Percentiles rank a stretch among this genome's conserved stretches.
phyloP scores from a whole-genome alignment of 768 basidiomycete species.

The Boletus subparvulus region DNA sequence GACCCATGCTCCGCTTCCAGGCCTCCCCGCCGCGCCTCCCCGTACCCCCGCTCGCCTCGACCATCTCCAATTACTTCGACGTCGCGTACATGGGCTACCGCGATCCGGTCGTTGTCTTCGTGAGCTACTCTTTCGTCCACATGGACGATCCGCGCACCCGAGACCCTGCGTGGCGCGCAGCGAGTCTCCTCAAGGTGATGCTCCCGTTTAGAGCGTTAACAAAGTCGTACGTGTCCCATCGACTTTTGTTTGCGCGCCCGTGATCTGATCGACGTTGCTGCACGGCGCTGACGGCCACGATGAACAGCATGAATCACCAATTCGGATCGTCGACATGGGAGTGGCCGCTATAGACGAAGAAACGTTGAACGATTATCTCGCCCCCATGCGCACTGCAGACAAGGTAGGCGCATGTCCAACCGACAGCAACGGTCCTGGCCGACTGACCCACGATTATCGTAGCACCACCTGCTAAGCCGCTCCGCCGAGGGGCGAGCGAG shows the following conservation, averaged over 20 bases:
- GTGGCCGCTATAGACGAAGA: slow-evolving; percentile 78
- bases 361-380: slow-evolving; percentile 83
- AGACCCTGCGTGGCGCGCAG: slow-evolving; percentile 70
- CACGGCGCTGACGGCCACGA: not conserved
- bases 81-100: slow-evolving; percentile 85
- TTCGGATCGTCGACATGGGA: slow-evolving; percentile 72
- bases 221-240: slow-evolving; percentile 55
- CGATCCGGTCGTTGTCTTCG: slow-evolving; percentile 87
- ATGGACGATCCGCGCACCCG: slow-evolving; percentile 56
- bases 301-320: slow-evolving; percentile 70
- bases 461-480: slow-evolving; percentile 82
- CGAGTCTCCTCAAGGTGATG: slow-evolving; percentile 80
- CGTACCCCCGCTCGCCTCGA: slow-evolving; percentile 80
- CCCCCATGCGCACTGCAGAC: slow-evolving; percentile 81
- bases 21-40: slow-evolving; percentile 75
- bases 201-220: slow-evolving; percentile 81
- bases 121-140: slow-evolving; percentile 96
- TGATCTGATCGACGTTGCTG: not conserved
- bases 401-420: slow-evolving; percentile 51
- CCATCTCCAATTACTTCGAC: no score
- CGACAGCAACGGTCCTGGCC: not conserved
- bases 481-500: not conserved
- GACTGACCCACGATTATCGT: not conserved
- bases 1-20: slow-evolving; percentile 73
- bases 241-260: not conserved